Evolutionary conservation across 371 early-diverging fungal species (phyloP), one percentile per base, ranked within the genome.

Genomic region (Apophysomyces variabilis): DNA sequence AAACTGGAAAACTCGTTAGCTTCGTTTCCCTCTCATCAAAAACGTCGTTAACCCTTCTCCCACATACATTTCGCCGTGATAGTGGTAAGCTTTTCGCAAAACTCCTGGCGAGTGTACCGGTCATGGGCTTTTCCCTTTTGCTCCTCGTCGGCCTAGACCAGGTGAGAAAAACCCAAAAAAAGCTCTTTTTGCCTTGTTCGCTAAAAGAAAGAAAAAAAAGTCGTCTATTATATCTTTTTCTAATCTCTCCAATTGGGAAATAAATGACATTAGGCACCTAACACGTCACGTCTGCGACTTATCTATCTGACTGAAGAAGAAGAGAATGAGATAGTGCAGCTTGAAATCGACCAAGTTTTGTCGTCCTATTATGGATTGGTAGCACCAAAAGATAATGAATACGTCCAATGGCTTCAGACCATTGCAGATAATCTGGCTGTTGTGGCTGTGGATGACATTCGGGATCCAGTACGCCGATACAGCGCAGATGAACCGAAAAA

Each of bases 221-320:
- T 26, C 0, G 32, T 26, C 3, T 26, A 26, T 26, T 26, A 26
- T 26, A 2, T 26, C 32, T 26, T 26, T 26, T 3, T 26, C 32
- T 26, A 26, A 26, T 3, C 32, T 26, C 3, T 26, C 3, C 32
- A 26, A 26, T 26, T 26, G 32, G 32, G 32, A 26, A 26, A 26
- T 3, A 3, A 26, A 26, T 47, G 21, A 58, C 45, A 39, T 57
- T 60, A 79, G 73, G 88, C 88, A 63, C 86, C 86, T 18, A 87
- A 87, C 60, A 87, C 88, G 0, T 81, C 80, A 0, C 74, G 88
- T 38, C 72, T 86, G 69, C 72, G 88, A 45, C 72, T 87, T 18
- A 68, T 86, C 46, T 86, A 83, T 60, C 71, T 84, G 6, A 81
- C 66, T 44, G 86, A 87, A 70, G 83, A 84, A 62, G 84, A 86